Evolutionary conservation across 768 basidiomycete genomes (phyloP).

Genomic region (Austroboletus eburneus): DNA sequence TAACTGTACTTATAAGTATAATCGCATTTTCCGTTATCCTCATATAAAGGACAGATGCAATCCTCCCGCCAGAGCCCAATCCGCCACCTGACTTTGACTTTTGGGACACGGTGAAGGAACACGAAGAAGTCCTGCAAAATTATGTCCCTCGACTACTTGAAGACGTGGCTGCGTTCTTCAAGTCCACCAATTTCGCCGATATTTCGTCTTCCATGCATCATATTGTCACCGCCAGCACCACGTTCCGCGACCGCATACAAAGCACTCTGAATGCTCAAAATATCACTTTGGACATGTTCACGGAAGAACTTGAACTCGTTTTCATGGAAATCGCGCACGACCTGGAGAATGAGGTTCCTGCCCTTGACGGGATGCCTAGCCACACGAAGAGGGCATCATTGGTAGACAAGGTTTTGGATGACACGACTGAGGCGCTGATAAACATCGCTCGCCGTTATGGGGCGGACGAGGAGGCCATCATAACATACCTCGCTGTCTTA

Average conservation of each 20-base stretch:
- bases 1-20: too few species aligned
- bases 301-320: slow-evolving; percentile 5
- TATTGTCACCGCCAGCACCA: slow-evolving; percentile 8
- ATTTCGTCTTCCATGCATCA: slow-evolving; percentile 1
- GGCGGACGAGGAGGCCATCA: slow-evolving; percentile 5
- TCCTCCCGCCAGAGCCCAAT: neutral
- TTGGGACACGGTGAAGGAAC: slow-evolving; percentile 9
- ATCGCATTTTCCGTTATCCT: too few species aligned
- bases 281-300: slow-evolving; percentile 7
- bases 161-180: neutral
- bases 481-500: neutral
- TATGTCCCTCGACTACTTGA: slow-evolving; percentile 7
- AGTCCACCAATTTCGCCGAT: slow-evolving; percentile 5
- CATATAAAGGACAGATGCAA: too few species aligned
- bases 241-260: slow-evolving; percentile 11
- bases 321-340: slow-evolving; percentile 4
- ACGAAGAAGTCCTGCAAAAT: neutral
- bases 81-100: slow-evolving; percentile 3
- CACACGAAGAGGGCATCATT: slow-evolving; percentile 2
- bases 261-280: slow-evolving; percentile 3
- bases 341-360: slow-evolving; percentile 1
- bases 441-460: slow-evolving; percentile 2
- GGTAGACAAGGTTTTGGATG: slow-evolving; percentile 7
- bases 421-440: neutral
- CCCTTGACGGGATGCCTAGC: neutral